Conservation (phyloP, 768 basidiomycete genomes). For the Amanita pseudoporphyria region DNA sequence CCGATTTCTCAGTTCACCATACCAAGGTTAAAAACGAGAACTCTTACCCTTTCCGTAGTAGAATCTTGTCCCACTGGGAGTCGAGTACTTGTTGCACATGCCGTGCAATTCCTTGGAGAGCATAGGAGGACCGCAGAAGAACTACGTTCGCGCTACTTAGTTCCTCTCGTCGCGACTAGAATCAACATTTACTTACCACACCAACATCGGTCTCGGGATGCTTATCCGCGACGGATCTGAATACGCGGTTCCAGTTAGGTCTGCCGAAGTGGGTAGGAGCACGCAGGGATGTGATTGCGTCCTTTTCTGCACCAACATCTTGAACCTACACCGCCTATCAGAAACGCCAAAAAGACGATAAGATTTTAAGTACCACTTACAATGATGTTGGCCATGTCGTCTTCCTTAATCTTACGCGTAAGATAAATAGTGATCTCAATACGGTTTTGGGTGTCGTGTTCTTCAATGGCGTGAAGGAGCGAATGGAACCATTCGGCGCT, state of each 20-base stretch:
- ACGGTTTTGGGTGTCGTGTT: slow-evolving; percentile 74
- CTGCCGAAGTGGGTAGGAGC: slow-evolving; percentile 91
- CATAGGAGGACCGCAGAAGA: slow-evolving; percentile 81
- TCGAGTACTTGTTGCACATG: slow-evolving; percentile 81
- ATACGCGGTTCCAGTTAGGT: slow-evolving; percentile 78
- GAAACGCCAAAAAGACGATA: neutral
- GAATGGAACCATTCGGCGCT: slow-evolving; percentile 93
- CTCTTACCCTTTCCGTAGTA: slow-evolving; percentile 80
- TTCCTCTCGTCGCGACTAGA: neutral
- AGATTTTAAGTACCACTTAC: slow-evolving; percentile 16
- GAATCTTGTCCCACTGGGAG: slow-evolving; percentile 70
- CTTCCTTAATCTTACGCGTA: slow-evolving; percentile 83
- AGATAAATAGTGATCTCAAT: slow-evolving; percentile 96
- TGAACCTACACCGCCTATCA: slow-evolving; percentile 40
- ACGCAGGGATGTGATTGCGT: slow-evolving; percentile 80
- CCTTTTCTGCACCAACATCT: slow-evolving; percentile 89
- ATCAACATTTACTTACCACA: slow-evolving; percentile 41
- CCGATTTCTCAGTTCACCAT: neutral
- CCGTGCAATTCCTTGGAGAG: slow-evolving; percentile 65
- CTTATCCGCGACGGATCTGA: slow-evolving; percentile 64
- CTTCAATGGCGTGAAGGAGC: slow-evolving; percentile 85
- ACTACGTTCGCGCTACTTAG: slow-evolving; percentile 23
- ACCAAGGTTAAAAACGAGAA: neutral
- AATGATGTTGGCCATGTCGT: slow-evolving; percentile 90
- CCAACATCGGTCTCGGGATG: slow-evolving; percentile 88